Evolutionary conservation across 257 asterid genomes (phyloP), one percentile per base, ranked within the genome.

Genomic region (Anisodus tanguticus): DNA sequence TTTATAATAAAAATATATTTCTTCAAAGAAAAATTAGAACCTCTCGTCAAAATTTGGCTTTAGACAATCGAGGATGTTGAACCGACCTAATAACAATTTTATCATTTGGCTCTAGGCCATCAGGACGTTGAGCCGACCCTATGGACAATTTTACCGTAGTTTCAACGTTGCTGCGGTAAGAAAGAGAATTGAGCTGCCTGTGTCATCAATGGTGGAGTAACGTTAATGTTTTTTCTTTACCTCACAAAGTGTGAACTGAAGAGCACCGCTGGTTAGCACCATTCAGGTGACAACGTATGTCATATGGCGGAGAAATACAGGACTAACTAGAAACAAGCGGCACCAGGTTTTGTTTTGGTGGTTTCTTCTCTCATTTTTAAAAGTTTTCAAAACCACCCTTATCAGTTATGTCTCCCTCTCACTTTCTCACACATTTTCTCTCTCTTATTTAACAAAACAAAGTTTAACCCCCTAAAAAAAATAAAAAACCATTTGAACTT

Each of bases 261-360:
- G 15, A 3, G 82, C 94, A 90, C 98, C 97, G 97, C 89, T 88
- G 22, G 85, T 7, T 54, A 83, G 45, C 54, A 84, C 98, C 98
- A 95, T 82, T 92, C 87, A 90, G 87, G 88, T 88, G 85, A 53
- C 88, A 86, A 86, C 98, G 95, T 89, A 91, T 93, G 98, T 93
- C 84, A 77, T 83, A 60, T 83, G 91, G 94, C 97, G 91, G 90
- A 93, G 85, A 89, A 31, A 87, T 87, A 88, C 93, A 96, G 96
- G 82, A 91, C 84, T 82, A 58, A 83, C 87, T 88, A 86, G 89
- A 91, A 90, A 91, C 86, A 78, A 87, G 83, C 88, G 89, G 98
- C 95, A 92, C 95, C 64, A 82, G 91, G 89, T 89, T 90, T 86
- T 90, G 82, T 88, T 87, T 74, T 16, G 85, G 66, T 83, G 64